Evolutionary conservation across 768 basidiomycete species (phyloP).

Genomic region (Amanita exitialis): DNA sequence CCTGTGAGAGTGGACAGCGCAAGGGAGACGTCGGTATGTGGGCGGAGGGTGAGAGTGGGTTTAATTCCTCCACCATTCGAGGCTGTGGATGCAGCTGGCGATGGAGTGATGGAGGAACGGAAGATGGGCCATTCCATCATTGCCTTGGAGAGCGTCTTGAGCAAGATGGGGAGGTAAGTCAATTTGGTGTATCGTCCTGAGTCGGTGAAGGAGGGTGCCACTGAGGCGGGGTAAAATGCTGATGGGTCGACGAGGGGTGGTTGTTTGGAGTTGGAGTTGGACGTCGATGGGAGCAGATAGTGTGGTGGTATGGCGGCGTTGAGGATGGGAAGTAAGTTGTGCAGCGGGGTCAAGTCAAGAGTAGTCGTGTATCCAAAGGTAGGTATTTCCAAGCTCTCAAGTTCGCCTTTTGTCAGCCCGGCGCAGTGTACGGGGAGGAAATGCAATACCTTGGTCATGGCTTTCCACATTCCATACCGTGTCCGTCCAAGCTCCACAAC

Average conservation of each 20-base stretch:
- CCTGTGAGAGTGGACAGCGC: conserved; percentile 77
- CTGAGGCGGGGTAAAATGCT: conserved; percentile 26
- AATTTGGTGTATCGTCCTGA: conserved; percentile 51
- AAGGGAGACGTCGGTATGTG: conserved; percentile 63
- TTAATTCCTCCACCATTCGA: conserved; percentile 21
- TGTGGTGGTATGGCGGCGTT: conserved; percentile 62
- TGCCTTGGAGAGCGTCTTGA: conserved; percentile 72
- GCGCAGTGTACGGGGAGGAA: background rate
- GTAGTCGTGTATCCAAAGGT: conserved; percentile 56
- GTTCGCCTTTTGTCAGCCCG: background rate
- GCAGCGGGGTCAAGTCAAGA: conserved; percentile 1
- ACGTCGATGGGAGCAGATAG: conserved; percentile 20
- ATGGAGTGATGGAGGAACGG: conserved; percentile 58
- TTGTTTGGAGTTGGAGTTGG: conserved; percentile 7
- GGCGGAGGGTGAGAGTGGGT: conserved; percentile 64
- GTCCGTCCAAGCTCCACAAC: conserved; percentile 70
- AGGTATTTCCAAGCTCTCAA: conserved; percentile 74
- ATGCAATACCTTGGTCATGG: conserved; percentile 65
- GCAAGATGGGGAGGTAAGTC: conserved; percentile 74
- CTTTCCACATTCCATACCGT: conserved; percentile 81
- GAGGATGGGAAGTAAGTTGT: background rate
- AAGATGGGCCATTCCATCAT: conserved; percentile 84
- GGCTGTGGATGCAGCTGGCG: conserved; percentile 8
- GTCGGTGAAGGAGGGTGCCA: conserved; percentile 33
- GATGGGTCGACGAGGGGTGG: conserved; percentile 26